Percentiles rank a stretch among this genome's conserved stretches.
Evolutionary conservation across 768 basidiomycete genomes (phyloP).

Genomic region (Leucocoprinus birnbaumii): DNA sequence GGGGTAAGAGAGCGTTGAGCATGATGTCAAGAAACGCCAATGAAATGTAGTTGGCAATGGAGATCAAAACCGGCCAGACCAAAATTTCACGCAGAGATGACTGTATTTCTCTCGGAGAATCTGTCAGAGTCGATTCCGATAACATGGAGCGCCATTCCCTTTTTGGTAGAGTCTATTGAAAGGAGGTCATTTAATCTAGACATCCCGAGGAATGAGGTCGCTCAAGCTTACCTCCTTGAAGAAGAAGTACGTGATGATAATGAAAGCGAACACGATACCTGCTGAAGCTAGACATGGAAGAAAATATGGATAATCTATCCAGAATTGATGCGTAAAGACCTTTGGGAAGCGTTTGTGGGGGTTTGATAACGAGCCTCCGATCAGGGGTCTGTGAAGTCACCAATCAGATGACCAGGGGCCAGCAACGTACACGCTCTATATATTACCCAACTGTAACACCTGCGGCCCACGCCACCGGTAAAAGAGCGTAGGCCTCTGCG

Average conservation of each 20-base stretch:
- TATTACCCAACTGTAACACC: conserved; percentile 40
- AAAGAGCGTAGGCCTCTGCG: conserved; percentile 36
- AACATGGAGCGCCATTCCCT: conserved; percentile 13
- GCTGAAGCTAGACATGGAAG: conserved; percentile 54
- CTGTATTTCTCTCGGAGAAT: conserved; percentile 29
- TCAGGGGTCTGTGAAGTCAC: conserved; percentile 49
- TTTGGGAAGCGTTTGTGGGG: conserved; percentile 67
- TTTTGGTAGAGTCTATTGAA: conserved; percentile 26
- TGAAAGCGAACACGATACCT: conserved; percentile 29
- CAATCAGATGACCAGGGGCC: conserved; percentile 20
- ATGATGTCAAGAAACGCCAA: conserved; percentile 64
- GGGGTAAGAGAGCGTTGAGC: conserved; percentile 52
- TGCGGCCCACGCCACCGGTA: conserved; percentile 41
- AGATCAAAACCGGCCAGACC: conserved; percentile 57
- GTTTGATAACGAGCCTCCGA: conserved; percentile 65
- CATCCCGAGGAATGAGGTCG: no score
- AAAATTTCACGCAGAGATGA: conserved; percentile 39
- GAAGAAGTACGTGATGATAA: conserved; percentile 29
- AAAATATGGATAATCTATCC: conserved; percentile 73
- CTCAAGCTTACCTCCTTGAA: conserved; percentile 40
- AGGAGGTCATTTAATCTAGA: background rate
- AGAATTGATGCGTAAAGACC: conserved; percentile 52
- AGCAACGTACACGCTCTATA: no score
- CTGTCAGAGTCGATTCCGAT: conserved; percentile 16
- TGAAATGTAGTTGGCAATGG: conserved; percentile 65